A percentile compares a stretch with the other conserved stretches of the same genome.
Evolutionary conservation across 768 basidiomycete genomes (phyloP).

Genomic region (Nidularia pulvinata): DNA sequence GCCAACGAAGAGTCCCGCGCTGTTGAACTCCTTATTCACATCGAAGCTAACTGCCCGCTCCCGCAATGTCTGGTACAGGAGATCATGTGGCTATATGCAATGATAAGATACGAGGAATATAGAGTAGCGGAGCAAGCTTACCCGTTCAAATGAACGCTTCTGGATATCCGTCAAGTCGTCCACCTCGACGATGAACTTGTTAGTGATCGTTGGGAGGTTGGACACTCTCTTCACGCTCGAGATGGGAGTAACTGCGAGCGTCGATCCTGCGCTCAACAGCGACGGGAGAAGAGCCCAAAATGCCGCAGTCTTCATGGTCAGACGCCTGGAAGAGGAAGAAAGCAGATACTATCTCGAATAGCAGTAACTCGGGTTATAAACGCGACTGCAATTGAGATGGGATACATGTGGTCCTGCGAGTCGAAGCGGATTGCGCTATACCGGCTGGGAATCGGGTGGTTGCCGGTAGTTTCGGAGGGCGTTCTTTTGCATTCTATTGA

Average conservation of each 20-base stretch:
- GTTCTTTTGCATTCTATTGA: not conserved
- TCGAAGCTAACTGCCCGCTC: conserved; percentile 43
- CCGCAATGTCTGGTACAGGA: conserved; percentile 43
- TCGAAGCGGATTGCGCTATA: not conserved
- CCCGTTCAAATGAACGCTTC: conserved; percentile 28
- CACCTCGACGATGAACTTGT: conserved; percentile 63
- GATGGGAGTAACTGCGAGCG: conserved; percentile 26
- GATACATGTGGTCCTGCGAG: not conserved
- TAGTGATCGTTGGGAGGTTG: conserved; percentile 36
- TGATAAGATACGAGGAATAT: not conserved
- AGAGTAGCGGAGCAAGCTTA: conserved; percentile 9
- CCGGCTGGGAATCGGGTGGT: not conserved
- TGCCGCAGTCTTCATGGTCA: conserved; percentile 29
- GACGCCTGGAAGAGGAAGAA: not conserved
- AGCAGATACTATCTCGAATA: too few relatives aligned
- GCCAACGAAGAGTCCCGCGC: conserved; percentile 55
- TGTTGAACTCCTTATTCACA: conserved; percentile 52
- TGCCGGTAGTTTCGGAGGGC: not conserved
- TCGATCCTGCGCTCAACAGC: conserved; percentile 18
- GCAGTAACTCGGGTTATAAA: too few relatives aligned
- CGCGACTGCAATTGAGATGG: not conserved
- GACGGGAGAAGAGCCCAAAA: conserved; percentile 22
- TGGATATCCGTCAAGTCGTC: conserved; percentile 34
- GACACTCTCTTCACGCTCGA: conserved; percentile 34
- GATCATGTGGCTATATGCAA: conserved; percentile 39